Conservation (phyloP, 257 asterid genomes). For the Euphrasia confusa region DNA sequence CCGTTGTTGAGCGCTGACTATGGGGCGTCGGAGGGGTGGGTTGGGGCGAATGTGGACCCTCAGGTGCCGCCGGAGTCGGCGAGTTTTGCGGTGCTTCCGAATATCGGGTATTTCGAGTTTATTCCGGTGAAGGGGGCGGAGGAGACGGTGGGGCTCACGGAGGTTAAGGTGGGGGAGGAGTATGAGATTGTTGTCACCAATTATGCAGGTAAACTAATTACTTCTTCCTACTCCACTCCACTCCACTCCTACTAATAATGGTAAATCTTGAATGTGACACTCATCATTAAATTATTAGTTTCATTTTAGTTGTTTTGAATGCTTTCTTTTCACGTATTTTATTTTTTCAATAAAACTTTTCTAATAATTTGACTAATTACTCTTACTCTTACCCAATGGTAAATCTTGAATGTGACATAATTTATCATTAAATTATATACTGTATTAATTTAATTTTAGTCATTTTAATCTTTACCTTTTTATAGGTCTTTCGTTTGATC, state of each 20-base stretch:
- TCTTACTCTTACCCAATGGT: no score
- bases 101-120: slow-evolving; percentile 81
- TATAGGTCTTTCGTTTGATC: no score
- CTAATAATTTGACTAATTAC: no score
- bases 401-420: not conserved
- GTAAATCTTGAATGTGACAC: not conserved
- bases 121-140: slow-evolving; percentile 51
- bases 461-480: slow-evolving; percentile 12
- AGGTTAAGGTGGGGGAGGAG: slow-evolving; percentile 69
- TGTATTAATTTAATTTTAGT: not conserved
- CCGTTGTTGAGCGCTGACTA: slow-evolving; percentile 86
- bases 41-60: slow-evolving; percentile 79
- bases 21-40: slow-evolving; percentile 96
- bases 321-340: no score
- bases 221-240: not conserved
- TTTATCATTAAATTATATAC: no score
- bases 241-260: no score
- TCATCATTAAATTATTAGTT: no score
- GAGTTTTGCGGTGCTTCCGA: slow-evolving; percentile 78
- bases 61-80: slow-evolving; percentile 60
- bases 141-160: slow-evolving; percentile 59
- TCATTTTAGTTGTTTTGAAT: no score
- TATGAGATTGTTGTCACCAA: slow-evolving; percentile 75
- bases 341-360: no score
- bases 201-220: slow-evolving; percentile 53